Evolutionary conservation across 108 stramenopile genomes (phyloP), one percentile per base, ranked within the genome.

Genomic region (Cyclotella atomus): DNA sequence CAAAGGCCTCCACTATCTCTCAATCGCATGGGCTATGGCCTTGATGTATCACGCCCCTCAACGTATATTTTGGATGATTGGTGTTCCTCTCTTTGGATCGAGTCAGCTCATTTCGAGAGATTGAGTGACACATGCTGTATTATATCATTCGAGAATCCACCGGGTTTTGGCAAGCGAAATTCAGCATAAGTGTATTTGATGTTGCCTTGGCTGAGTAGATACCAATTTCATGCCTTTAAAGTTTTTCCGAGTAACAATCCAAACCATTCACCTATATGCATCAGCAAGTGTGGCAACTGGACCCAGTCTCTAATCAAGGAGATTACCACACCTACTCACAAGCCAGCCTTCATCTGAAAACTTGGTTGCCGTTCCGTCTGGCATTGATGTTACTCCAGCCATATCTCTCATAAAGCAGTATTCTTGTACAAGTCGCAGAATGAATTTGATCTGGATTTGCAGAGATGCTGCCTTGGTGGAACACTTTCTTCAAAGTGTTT

Each of bases 361-460:
- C 32, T 29, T 75, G 27, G 56, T 82, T 19, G 76, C 71, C 3
- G 81, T 82, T 2, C 76, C 81, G 17, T 72, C 76, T 29, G 81
- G 81, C 8, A 82, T 82, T 24, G 81, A 76, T 29, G 71, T 82
- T 2, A 82, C 81, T 24, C 81, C 81, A 23, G 68, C 76, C 3
- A 54, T 77, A 20, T 56, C 50, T 29, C 19, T 82, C 17, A 76
- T 82, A 60, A 59, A 71, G 27, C 65, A 76, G 29, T 72, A 76
- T 44, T 56, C 65, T 19, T 49, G 24, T 7, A 77, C 81, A n/a
- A 55, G 41, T 33, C 70, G 81, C 33, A 63, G 69, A 23, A 33
- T 76, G 36, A 82, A 82, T 28, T 35, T 82, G 33, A 54, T 82
- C 15, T 82, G 81, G 81, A 75, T 82, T 19, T 77, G 75, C 43